Percentiles rank a stretch among this genome's conserved stretches.
Conservation (phyloP, 2,329 filamentous ascomycete species). For the Aspergillus sp. region DNA sequence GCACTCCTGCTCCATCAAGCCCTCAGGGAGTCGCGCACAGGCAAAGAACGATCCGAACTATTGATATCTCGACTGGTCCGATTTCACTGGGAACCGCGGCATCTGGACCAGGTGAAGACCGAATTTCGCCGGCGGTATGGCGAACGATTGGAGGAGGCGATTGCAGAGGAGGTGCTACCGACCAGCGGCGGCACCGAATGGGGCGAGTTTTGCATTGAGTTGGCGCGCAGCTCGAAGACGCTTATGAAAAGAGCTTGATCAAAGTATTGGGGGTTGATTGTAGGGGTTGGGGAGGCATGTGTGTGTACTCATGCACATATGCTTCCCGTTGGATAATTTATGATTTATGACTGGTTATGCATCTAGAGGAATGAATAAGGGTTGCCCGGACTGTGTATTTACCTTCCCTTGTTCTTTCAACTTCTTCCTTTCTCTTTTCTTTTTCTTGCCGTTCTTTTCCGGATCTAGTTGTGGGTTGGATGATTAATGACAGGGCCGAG, state of each 20-base stretch:
- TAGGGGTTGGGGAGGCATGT: too few species aligned
- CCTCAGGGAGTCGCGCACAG: constrained; percentile 69
- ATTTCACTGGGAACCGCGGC: constrained; percentile 86
- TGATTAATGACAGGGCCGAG: background rate
- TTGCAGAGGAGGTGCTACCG: constrained; percentile 72
- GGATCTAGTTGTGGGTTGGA: too few species aligned
- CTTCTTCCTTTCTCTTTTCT: too few species aligned
- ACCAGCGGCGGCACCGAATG: constrained; percentile 56
- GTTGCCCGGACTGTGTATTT: background rate
- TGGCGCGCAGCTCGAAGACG: constrained; percentile 46
- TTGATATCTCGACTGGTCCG: constrained; percentile 85
- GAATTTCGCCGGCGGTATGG: constrained; percentile 79
- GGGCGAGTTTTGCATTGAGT: constrained; percentile 70
- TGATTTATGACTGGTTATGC: background rate
- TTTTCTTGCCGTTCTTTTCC: too few species aligned
- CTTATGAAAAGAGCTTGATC: constrained; percentile 10
- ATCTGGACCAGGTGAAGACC: constrained; percentile 75
- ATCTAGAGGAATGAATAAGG: background rate
- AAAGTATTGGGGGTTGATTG: background rate
- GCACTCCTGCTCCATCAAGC: constrained; percentile 89
- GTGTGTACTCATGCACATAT: too few species aligned
- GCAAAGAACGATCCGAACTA: constrained; percentile 76
- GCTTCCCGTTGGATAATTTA: background rate
- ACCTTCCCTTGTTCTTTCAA: too few species aligned
- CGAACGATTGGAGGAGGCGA: constrained; percentile 70